These are phyloP conservation scores for Xerocomus amazonicus DNA, from an alignment of 1,284 basidiomycete species.

Conservation along the genomic window DNA sequence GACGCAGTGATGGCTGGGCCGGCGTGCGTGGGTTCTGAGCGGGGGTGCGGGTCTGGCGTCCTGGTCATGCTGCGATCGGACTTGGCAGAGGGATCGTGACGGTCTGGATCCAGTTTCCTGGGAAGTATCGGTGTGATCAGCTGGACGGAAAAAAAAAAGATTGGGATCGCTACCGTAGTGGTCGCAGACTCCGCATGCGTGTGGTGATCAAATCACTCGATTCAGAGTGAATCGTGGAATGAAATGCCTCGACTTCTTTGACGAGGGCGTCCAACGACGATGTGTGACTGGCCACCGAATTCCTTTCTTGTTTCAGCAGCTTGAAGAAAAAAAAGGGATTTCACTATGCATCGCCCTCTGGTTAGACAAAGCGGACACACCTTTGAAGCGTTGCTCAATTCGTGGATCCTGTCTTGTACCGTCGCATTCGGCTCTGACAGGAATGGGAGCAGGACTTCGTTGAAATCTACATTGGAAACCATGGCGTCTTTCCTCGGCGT, in stretches of 20 bases:
- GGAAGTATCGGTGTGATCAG: neutral
- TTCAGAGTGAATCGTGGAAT: neutral
- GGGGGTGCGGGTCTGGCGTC: neutral
- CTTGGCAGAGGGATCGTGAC: neutral
- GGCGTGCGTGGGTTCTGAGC: neutral
- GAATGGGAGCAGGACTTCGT: slow-evolving; percentile 21
- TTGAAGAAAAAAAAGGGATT: neutral
- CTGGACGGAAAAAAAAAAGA: neutral
- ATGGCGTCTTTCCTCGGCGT: neutral
- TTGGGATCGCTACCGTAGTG: slow-evolving; percentile 3
- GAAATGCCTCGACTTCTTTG: slow-evolving; percentile 10
- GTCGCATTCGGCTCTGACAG: slow-evolving; percentile 9
- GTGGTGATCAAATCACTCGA: neutral
- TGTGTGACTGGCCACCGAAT: slow-evolving; percentile 7
- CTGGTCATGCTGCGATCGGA: neutral
- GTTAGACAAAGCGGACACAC: slow-evolving; percentile 5
- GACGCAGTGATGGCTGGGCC: slow-evolving; percentile 5
- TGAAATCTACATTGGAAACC: slow-evolving; percentile 13
- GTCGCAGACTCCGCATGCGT: neutral
- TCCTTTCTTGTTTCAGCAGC: slow-evolving; percentile 14
- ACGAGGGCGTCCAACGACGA: slow-evolving; percentile 11
- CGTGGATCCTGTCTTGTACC: slow-evolving; percentile 16
- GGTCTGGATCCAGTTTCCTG: slow-evolving; percentile 11
- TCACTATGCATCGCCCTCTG: too few relatives aligned
- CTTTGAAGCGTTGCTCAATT: slow-evolving; percentile 7